A percentile compares a stretch with the other conserved stretches of the same genome.
Evolutionary conservation across 352 stramenopile species (phyloP).

Genomic region (Aphanomyces euteiches): DNA sequence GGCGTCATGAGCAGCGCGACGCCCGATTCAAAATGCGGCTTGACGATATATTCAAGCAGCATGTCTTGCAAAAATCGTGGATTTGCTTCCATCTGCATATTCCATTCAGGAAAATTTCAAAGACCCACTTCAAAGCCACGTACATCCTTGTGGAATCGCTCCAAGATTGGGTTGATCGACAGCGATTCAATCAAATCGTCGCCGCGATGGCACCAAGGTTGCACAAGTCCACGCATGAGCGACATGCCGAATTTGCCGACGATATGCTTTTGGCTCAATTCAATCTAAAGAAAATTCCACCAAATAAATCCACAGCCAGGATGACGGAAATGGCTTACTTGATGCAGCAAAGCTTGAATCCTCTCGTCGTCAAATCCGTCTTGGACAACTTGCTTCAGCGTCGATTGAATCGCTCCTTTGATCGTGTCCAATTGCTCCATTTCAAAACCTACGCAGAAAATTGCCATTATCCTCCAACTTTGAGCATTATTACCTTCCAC

Average conservation of each 20-base stretch:
- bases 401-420: slow-evolving; percentile 50
- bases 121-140: not conserved
- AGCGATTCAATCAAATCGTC: slow-evolving; percentile 57
- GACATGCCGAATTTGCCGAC: slow-evolving; percentile 77
- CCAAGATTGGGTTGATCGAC: slow-evolving; percentile 61
- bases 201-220: slow-evolving; percentile 63
- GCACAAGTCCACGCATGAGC: slow-evolving; percentile 67
- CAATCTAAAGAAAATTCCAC: slow-evolving; percentile 35
- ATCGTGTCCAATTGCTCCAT: slow-evolving; percentile 53
- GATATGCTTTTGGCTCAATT: slow-evolving; percentile 81
- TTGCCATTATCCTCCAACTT: not conserved
- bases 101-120: not conserved
- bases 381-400: slow-evolving; percentile 51
- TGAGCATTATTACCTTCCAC: slow-evolving; percentile 54
- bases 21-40: slow-evolving; percentile 43
- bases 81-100: slow-evolving; percentile 44
- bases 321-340: slow-evolving; percentile 28
- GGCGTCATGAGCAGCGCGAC: slow-evolving; percentile 76
- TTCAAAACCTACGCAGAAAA: slow-evolving; percentile 28
- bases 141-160: slow-evolving; percentile 48
- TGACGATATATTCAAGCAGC: slow-evolving; percentile 51
- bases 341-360: slow-evolving; percentile 68
- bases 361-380: slow-evolving; percentile 72
- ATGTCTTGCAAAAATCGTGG: slow-evolving; percentile 65
- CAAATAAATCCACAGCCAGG: not conserved